Evolutionary conservation across 345 rosid species (phyloP), one percentile per base, ranked within the genome.

Genomic region (Triadica sebifera): DNA sequence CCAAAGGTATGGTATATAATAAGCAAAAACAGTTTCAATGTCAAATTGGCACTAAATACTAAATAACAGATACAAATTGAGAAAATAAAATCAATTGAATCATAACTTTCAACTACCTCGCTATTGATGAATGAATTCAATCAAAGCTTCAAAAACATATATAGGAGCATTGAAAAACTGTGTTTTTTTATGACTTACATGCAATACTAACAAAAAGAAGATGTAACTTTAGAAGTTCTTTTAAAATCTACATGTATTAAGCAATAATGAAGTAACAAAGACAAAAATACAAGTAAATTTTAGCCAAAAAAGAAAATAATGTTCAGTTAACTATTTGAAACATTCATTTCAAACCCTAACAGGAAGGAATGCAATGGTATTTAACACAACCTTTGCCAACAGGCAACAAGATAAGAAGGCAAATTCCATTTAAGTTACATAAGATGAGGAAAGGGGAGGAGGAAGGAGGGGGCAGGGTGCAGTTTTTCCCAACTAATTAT

Each of bases 1-100:
- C 76, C 85, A 69, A 59, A 63, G 70, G 68, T 72, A 57, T 39
- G 59, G 67, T 74, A 82, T 69, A 5, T 67, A 67, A 55, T 55
- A 55, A n/a, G 25, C 59, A 20, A 55, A 55, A n/a, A 55, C 24
- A 7, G 11, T 17, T 55, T 19, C 19, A 7, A 55, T 43, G 10
- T 6, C 47, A 67, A 47, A 8, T 34, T 12, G 41, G 22, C 13
- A 15, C 39, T 16, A 45, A 45, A 19, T 10, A 19, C 66, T 29
- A 9, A 51, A 19, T n/a, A 55, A 55, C 25, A 55, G 59, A 55
- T 55, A n/a, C 11, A 55, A 19, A 55, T n/a, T 19, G 59, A 55
- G 59, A 55, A 55, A 55, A 55, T 19, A 55, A 19, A 55, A 55
- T 55, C 59, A 19, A 55, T 55, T 20, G 8, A 6, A 9, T 6